Base-by-base conservation (phyloP, 768 basidiomycete genomes). In the Rhodosporidiobolus sp. region DNA sequence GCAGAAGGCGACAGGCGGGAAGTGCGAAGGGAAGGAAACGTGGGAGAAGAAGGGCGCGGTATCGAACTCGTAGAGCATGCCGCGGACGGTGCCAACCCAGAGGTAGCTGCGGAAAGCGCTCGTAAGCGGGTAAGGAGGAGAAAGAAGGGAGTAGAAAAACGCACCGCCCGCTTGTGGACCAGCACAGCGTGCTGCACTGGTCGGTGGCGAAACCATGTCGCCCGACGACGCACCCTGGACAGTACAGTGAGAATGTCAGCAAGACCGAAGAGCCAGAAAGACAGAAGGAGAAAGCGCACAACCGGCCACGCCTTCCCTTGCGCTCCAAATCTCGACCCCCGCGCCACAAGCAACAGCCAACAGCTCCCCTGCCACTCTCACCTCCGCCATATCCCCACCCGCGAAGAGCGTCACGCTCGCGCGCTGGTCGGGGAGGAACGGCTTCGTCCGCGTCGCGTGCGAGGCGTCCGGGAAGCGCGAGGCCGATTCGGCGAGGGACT, bases 11-110 rank as follows among this genome's bases (percentile, higher is more conserved):
- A 48, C 32, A 30, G 46, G 30, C 5, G 12, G 48, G 50, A 58
- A 66, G 14, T n/a, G 8, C 2, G 43, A 1, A 22, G n/a, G 1
- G 12, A 59, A 22, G 43, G 54, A 22, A 0, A 52, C 55, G 22
- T 52, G 50, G 2, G 12, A 1, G 34, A 20, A n/a, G 28, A 65
- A 35, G 6, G 49, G 20, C 11, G 60, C 43, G 6, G 46, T 24
- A 58, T 67, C 65, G 65, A 67, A 52, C 35, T 74, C 50, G 61
- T 48, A 60, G 1, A 74, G 56, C 8, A 10, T 3, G 1, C 73
- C 73, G n/a, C 24, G 28, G 43, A 34, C 28, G 19, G 56, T 59
- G 20, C 73, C 73, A 26, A 62, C 61, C 68, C 73, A 74, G 22
- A 74, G 45, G 46, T 69, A 74, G 4, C 73, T 74, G 61, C 11